A percentile compares a stretch with the other conserved stretches of the same genome.
Evolutionary conservation across 2,329 filamentous ascomycete species (phyloP).

Genomic region (Bipolaris cookei): DNA sequence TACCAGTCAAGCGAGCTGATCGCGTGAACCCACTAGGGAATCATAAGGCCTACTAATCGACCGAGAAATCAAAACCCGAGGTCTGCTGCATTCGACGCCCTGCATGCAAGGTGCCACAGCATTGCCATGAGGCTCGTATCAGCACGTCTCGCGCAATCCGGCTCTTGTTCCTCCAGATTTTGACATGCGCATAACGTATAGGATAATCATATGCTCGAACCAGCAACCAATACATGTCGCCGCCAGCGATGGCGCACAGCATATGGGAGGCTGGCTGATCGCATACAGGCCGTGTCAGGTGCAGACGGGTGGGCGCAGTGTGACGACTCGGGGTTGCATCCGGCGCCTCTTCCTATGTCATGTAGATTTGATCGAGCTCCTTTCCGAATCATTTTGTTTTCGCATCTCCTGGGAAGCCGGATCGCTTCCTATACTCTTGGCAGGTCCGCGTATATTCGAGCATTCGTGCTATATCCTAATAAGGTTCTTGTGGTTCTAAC

Average conservation of each 20-base stretch:
- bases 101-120: constrained; percentile 17
- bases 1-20: not conserved
- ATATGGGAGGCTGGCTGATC: not conserved
- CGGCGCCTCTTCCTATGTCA: not conserved
- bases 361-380: not conserved
- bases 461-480: constrained; percentile 53
- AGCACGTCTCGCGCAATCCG: constrained; percentile 7
- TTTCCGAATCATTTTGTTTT: not conserved
- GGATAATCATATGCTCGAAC: constrained; percentile 4
- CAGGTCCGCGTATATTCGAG: constrained; percentile 54
- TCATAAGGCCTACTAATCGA: not conserved
- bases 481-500: constrained; percentile 36
- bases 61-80: too few species aligned
- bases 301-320: not conserved
- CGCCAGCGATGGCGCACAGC: constrained; percentile 5
- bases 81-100: not conserved
- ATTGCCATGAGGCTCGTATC: constrained; percentile 7
- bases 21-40: not conserved
- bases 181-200: constrained; percentile 12
- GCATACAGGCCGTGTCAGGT: constrained; percentile 10
- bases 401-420: constrained; percentile 49
- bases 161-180: constrained; percentile 8
- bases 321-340: constrained; percentile 2
- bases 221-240: constrained; percentile 11
- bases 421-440: constrained; percentile 50